Base-by-base conservation (phyloP, 1,284 basidiomycete species). In the Cystobasidiaceae sp. region DNA sequence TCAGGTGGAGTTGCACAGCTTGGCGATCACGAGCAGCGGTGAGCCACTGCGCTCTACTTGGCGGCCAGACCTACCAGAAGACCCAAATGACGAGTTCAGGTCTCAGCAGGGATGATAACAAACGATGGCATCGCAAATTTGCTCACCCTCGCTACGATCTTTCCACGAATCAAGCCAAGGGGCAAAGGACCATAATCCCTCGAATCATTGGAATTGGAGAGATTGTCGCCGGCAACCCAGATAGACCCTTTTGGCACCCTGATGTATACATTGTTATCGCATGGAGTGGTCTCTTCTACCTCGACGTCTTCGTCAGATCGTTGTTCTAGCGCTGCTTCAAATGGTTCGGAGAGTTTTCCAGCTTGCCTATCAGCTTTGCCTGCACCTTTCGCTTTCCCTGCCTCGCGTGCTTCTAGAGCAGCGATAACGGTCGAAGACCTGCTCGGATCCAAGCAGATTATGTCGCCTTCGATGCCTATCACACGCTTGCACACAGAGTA, bases 191-290 rank as follows among this genome's bases (percentile, higher is more conserved):
- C 94, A 77, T 97, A 97, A 44, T 82, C 79, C 63, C 93, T 82
- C 28, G 92, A 97, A 77, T 97, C 94, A 8, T 86, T 85, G 45
- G 90, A 93, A 71, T 83, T 83, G 30, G 83, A 81, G 63, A 88
- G 80, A 72, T 98, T 98, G 79, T 98, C 94, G 13, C 94, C 94
- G 28, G 82, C 83, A 45, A 96, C 80, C 93, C 93, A 98, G n/a
- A 97, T 74, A 69, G 76, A 75, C 0, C 78, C 76, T 46, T 67
- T 74, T 32, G 74, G 75, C 2, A 78, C 71, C 19, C 70, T 69
- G 4, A 74, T 71, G 69, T 71, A 74, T 19, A 41, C 39, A 8
- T 41, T 41, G n/a, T n/a, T n/a, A n/a, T n/a, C n/a, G n/a, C n/a
- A n/a, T n/a, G n/a, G n/a, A n/a, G n/a, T n/a, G n/a, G n/a, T n/a